Evolutionary conservation across 257 asterid species (phyloP).

Genomic region (Lycium ferocissimum): DNA sequence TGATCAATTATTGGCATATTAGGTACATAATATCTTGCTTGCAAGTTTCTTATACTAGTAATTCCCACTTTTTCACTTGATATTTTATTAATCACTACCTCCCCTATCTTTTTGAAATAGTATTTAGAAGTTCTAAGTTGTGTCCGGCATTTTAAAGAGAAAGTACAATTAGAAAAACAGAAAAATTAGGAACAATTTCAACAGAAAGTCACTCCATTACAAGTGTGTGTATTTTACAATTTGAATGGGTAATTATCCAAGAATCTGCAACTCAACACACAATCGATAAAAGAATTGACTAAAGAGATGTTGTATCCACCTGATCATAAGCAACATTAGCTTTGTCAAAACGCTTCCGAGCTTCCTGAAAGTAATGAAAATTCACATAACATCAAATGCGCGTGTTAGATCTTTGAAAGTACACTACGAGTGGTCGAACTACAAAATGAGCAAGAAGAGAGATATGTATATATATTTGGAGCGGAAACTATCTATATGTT

Average conservation of each 20-base stretch:
- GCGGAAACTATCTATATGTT: not conserved
- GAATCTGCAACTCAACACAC: conserved; percentile 1
- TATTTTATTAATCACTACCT: not conserved
- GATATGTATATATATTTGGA: conserved; percentile 1
- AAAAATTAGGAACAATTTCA: not conserved
- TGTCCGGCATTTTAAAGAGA: not conserved
- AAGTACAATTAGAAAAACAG: not conserved
- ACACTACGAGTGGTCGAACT: not conserved
- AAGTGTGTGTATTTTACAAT: not conserved
- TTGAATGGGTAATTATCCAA: not conserved
- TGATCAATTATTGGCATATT: not conserved
- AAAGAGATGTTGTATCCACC: conserved; percentile 51
- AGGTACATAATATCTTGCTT: conserved; percentile 16
- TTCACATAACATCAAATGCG: conserved; percentile 26
- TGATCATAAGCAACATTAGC: conserved; percentile 88
- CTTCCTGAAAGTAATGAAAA: conserved; percentile 70
- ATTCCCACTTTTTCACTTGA: not conserved
- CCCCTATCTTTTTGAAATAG: not conserved
- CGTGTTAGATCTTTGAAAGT: not conserved
- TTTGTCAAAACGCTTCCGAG: conserved; percentile 97
- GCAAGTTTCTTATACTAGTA: not conserved
- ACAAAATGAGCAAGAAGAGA: not conserved
- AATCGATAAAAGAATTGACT: conserved; percentile 9
- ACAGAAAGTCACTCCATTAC: conserved; percentile 19
- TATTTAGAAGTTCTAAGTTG: not conserved